Conservation (phyloP, 805 yeast genomes). For the Brettanomyces anomalus region DNA sequence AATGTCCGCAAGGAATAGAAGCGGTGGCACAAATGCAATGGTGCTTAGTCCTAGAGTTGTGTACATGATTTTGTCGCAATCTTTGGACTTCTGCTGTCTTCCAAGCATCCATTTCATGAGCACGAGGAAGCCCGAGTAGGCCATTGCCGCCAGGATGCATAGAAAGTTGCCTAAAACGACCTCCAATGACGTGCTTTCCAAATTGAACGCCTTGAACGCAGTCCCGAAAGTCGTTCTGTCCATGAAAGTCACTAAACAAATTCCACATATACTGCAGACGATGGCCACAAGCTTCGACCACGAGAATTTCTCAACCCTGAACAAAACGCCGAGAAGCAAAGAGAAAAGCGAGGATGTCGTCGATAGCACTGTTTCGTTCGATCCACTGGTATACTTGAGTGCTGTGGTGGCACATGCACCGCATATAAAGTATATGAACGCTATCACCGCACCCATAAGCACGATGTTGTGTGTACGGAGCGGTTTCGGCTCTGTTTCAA, state of each 20-base stretch:
- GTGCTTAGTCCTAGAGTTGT: conserved; percentile 38
- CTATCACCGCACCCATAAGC: conserved; percentile 29
- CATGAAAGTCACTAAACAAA: conserved; percentile 33
- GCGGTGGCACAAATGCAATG: conserved; percentile 31
- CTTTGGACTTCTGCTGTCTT: conserved; percentile 31
- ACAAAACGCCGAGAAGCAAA: conserved; percentile 31
- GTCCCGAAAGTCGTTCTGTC: conserved; percentile 5
- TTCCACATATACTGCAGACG: conserved; percentile 36
- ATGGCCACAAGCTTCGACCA: conserved; percentile 34
- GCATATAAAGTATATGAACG: conserved; percentile 33
- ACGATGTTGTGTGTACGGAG: conserved; percentile 24
- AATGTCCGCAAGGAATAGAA: conserved; percentile 27
- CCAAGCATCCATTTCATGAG: conserved; percentile 37
- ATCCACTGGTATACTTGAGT: conserved; percentile 41
- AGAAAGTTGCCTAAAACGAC: conserved; percentile 35
- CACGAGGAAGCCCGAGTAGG: conserved; percentile 37
- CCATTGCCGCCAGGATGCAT: conserved; percentile 37
- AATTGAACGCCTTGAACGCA: neutral
- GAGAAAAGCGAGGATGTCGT: conserved; percentile 46
- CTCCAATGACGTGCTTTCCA: neutral
- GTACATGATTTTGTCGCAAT: conserved; percentile 36
- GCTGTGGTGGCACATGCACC: conserved; percentile 33
- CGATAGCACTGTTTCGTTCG: conserved; percentile 42
- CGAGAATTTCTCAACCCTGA: conserved; percentile 34
- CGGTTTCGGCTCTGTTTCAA: conserved; percentile 3